Percentiles rank a stretch among this genome's conserved stretches.
phyloP scores from a whole-genome alignment of 208 protist species.

The Trypanosoma melophagium region DNA sequence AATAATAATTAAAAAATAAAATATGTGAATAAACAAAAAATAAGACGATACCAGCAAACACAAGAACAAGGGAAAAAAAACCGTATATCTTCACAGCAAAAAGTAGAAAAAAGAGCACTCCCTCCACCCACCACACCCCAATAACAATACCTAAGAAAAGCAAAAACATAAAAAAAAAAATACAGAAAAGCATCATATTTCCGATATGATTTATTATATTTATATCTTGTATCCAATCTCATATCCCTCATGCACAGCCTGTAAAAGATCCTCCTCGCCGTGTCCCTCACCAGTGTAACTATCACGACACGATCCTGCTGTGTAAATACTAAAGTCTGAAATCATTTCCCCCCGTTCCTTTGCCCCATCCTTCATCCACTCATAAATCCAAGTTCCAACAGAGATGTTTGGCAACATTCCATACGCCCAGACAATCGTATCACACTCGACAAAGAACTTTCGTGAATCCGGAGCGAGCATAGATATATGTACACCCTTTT shows the following conservation, averaged over 20 bases:
- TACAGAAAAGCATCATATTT: too few relatives aligned
- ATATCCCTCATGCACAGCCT: constrained; percentile 82
- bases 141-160: constrained; percentile 1
- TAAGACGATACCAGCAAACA: too few relatives aligned
- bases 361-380: constrained; percentile 87
- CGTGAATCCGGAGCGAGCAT: constrained; percentile 47
- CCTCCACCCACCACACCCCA: too few relatives aligned
- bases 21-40: too few relatives aligned
- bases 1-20: too few relatives aligned
- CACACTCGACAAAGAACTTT: constrained; percentile 65
- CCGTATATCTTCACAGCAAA: too few relatives aligned
- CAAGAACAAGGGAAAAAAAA: too few relatives aligned
- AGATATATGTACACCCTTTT: constrained; percentile 63
- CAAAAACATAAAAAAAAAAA: too few relatives aligned
- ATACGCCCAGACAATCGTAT: constrained; percentile 84
- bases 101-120: too few relatives aligned
- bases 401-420: constrained; percentile 83
- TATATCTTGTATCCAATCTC: constrained; percentile 85
- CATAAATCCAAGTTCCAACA: constrained; percentile 82
- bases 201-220: too few relatives aligned
- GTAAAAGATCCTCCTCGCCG: constrained; percentile 84
- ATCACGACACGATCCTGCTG: constrained; percentile 72
- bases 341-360: constrained; percentile 76
- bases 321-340: constrained; percentile 77
- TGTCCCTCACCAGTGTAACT: constrained; percentile 70